These are phyloP conservation scores for Kwoniella heveanensis DNA, from an alignment of 768 basidiomycete genomes.

Conservation along the genomic window DNA sequence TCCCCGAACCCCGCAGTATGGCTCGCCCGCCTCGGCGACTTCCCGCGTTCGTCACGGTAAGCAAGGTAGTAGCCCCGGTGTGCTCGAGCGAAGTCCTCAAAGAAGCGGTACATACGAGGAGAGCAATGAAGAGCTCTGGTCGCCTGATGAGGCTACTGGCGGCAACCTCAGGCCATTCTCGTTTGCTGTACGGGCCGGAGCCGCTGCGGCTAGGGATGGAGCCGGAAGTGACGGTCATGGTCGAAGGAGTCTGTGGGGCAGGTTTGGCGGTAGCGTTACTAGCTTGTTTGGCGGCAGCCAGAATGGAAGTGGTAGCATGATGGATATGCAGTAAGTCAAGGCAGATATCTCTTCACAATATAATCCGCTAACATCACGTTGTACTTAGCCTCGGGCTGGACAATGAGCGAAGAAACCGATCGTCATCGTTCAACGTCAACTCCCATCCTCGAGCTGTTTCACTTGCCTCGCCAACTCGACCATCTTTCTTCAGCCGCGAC, in stretches of 20 bases:
- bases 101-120: constrained; percentile 15
- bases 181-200: constrained; percentile 56
- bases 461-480: constrained; percentile 51
- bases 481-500: constrained; percentile 48
- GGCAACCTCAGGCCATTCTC: constrained; percentile 54
- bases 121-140: constrained; percentile 41
- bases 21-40: constrained; percentile 14
- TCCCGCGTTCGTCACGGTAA: constrained; percentile 29
- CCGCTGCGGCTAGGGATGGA: constrained; percentile 33
- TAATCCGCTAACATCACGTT: not conserved
- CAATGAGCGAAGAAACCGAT: constrained; percentile 45
- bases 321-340: constrained; percentile 57
- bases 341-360: not conserved
- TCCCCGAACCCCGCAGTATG: constrained; percentile 21
- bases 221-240: constrained; percentile 43
- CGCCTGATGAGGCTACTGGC: constrained; percentile 34
- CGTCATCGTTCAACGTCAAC: constrained; percentile 31
- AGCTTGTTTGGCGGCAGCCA: constrained; percentile 56
- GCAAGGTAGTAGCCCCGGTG: constrained; percentile 37
- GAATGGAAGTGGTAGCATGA: constrained; percentile 57
- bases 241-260: constrained; percentile 48
- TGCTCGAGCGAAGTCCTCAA: constrained; percentile 29
- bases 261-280: constrained; percentile 55
- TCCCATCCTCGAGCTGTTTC: constrained; percentile 51
- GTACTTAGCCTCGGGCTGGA: constrained; percentile 53